A percentile compares a stretch with the other conserved stretches of the same genome.
Conservation (phyloP, 371 early-diverging fungal species). For the Umbelopsis sp. region DNA sequence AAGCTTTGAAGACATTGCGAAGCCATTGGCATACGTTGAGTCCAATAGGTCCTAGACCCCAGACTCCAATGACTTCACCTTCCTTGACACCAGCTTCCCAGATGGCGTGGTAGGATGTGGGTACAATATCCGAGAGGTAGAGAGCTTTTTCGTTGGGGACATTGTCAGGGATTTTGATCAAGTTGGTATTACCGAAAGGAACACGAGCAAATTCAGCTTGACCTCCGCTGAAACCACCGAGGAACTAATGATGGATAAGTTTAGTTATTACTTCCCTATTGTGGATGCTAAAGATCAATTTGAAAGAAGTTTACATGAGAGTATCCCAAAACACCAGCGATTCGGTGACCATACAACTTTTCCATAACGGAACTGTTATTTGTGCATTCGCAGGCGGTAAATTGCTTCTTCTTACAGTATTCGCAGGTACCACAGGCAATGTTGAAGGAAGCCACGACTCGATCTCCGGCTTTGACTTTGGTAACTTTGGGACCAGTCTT, state of each 20-base stretch:
- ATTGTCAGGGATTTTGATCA: conserved; percentile 52
- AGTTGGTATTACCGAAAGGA: conserved; percentile 62
- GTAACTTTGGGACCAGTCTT: conserved; percentile 48
- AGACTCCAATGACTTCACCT: conserved; percentile 57
- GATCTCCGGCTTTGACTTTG: conserved; percentile 52
- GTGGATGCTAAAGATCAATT: neutral
- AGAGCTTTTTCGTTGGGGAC: conserved; percentile 61
- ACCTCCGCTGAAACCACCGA: conserved; percentile 46
- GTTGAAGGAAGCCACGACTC: conserved; percentile 56
- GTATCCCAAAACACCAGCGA: conserved; percentile 60
- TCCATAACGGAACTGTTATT: conserved; percentile 59
- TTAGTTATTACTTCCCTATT: neutral
- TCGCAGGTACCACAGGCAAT: conserved; percentile 65
- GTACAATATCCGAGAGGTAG: conserved; percentile 61
- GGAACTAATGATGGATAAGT: conserved; percentile 16
- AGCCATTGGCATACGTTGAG: conserved; percentile 53
- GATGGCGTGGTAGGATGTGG: conserved; percentile 62
- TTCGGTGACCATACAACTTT: conserved; percentile 59
- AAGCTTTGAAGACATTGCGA: conserved; percentile 48
- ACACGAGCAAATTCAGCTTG: conserved; percentile 67
- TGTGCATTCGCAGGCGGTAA: conserved; percentile 55
- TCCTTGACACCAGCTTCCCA: conserved; percentile 43
- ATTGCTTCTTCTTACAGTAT: conserved; percentile 49
- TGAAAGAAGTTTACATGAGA: conserved; percentile 40
- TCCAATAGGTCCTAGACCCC: conserved; percentile 70